Percentiles rank a stretch among this genome's conserved stretches.
These are phyloP conservation scores for Lomentospora prolificans DNA, from an alignment of 2,329 filamentous ascomycete species.

Conservation along the genomic window DNA sequence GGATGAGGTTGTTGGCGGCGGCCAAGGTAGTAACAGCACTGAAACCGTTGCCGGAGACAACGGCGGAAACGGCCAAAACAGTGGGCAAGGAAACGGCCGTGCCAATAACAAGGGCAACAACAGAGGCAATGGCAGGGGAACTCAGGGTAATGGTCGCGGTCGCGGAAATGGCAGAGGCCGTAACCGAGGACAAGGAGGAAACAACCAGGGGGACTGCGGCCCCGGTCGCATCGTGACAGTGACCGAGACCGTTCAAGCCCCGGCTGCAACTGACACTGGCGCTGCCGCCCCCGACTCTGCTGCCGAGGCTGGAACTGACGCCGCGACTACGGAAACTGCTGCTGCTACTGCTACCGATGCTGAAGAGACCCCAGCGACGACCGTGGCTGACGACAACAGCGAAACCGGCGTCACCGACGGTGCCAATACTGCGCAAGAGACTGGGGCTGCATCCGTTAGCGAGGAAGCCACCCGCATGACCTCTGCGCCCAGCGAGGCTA, in stretches of 20 bases:
- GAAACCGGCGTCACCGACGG: constrained; percentile 5
- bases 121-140: background rate
- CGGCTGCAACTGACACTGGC: background rate
- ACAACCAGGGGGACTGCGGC: background rate
- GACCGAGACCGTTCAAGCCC: constrained; percentile 2
- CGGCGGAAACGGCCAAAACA: constrained; percentile 5
- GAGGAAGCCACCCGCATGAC: background rate
- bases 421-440: background rate
- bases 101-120: background rate
- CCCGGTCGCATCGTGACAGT: constrained; percentile 1
- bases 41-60: background rate
- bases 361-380: constrained; percentile 3
- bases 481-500: background rate
- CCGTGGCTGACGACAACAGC: too few relatives aligned
- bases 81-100: constrained; percentile 2
- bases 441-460: background rate
- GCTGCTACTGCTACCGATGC: constrained; percentile 2
- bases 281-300: background rate
- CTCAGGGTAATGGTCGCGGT: background rate
- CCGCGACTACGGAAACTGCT: background rate
- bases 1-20: background rate
- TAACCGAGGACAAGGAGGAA: background rate
- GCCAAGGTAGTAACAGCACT: background rate
- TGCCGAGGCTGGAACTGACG: background rate
- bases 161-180: constrained; percentile 6